Base-by-base conservation (phyloP, 2,329 filamentous ascomycete species). In the Chrysoporthe puriensis region DNA sequence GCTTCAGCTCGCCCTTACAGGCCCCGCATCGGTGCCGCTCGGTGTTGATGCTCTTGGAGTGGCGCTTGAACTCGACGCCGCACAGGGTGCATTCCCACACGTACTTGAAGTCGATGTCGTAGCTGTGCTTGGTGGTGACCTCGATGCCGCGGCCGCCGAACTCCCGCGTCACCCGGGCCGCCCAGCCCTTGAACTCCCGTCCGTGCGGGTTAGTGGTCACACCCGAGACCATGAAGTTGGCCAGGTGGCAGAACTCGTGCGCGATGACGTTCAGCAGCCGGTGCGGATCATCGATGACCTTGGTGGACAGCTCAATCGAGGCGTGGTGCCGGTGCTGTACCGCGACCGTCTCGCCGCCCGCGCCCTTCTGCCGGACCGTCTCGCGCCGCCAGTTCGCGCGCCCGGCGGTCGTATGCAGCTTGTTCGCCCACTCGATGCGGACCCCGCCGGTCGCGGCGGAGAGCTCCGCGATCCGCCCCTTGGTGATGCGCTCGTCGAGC, bases 171-270 rank as follows among this genome's bases (percentile, higher is more conserved):
- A 81, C 87, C 77, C 82, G 86, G 62, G 77, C 74, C 4, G 83
- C 90, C 89, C 93, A 97, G 1, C 79, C 76, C 77, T 96, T 94
- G 84, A 97, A 97, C 73, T 92, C 91, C 14, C 86, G 85, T 32
- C 94, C 94, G 76, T 97, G 94, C 0, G 94, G 93, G 70, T 92
- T 90, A 66, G 88, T 89, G 56, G 87, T 90, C 46, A 94, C 82
- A 46, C 90, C 88, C 61, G 86, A 90, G 70, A 98, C 83, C 88
- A 98, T 96, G 78, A 95, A 97, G 74, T 94, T 97, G 56, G 93
- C 90, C 1, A 98, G 82, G 76, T 99, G 96, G 77, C 96, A 98
- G 81, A 96, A 98, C 74, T 99, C 96, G 77, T 99, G 96, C 0
- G 95, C 93, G n/a, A 98, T 81, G 0, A 96, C 94, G 77, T 97